phyloP scores from a whole-genome alignment of 2,329 filamentous ascomycete genomes.

The Sclerotinia sclerotiorum region DNA sequence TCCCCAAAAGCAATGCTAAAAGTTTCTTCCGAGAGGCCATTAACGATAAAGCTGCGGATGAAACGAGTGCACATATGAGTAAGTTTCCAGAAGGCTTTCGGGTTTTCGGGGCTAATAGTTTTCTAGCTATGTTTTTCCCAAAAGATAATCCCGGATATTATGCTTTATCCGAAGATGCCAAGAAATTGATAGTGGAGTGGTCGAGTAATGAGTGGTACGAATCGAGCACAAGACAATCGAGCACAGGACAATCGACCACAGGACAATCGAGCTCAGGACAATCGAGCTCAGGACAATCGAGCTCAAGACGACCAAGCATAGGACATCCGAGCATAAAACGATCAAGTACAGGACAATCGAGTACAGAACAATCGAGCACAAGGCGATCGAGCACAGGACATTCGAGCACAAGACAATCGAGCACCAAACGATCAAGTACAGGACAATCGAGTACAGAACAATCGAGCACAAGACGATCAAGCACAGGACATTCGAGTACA shows the following conservation, averaged over 20 bases:
- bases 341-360: no score
- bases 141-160: constrained; percentile 72
- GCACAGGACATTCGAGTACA: constrained; percentile 31
- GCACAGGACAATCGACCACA: no score
- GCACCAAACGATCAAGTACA: no score
- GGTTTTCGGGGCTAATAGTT: constrained; percentile 25
- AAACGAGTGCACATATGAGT: constrained; percentile 77
- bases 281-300: no score
- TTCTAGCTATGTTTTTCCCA: constrained; percentile 68
- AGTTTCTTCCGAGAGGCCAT: constrained; percentile 67
- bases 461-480: constrained; percentile 43
- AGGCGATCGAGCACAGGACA: no score
- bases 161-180: constrained; percentile 63
- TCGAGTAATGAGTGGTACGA: constrained; percentile 66
- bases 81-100: constrained; percentile 40
- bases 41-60: constrained; percentile 78
- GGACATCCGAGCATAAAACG: no score
- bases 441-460: no score
- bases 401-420: no score
- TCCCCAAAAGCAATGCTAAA: constrained; percentile 60
- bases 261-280: no score
- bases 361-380: no score
- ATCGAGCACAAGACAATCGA: constrained; percentile 42
- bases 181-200: constrained; percentile 65
- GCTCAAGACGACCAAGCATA: no score